phyloP scores from a whole-genome alignment of 805 yeast genomes.

The Kodamaea laetipori region DNA sequence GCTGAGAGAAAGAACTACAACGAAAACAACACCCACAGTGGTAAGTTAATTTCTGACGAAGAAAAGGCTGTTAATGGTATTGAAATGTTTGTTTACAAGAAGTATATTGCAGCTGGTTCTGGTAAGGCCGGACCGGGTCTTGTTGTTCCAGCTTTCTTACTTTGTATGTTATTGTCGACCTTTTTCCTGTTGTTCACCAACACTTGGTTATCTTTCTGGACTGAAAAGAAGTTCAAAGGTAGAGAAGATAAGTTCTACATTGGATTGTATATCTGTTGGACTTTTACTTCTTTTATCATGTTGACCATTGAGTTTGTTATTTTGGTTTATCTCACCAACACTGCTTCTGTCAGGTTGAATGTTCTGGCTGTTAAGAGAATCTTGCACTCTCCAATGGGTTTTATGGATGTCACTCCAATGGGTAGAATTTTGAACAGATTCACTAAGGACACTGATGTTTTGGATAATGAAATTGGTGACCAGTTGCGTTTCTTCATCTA shows the following conservation, averaged over 20 bases:
- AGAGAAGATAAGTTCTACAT: constrained; percentile 61
- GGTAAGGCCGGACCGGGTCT: constrained; percentile 3
- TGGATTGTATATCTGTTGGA: constrained; percentile 69
- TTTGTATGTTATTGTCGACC: constrained; percentile 39
- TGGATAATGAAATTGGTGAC: constrained; percentile 79
- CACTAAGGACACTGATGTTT: constrained; percentile 82
- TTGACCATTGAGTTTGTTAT: constrained; percentile 45
- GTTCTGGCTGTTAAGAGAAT: constrained; percentile 59
- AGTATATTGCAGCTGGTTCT: constrained; percentile 29
- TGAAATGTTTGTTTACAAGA: constrained; percentile 31
- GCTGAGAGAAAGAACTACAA: constrained; percentile 11
- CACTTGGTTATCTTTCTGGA: constrained; percentile 87
- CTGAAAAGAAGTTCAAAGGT: constrained; percentile 51
- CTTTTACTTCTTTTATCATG: constrained; percentile 50
- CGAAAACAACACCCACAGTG: constrained; percentile 10
- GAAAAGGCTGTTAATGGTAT: constrained; percentile 30
- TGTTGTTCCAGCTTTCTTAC: constrained; percentile 7
- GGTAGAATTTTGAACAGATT: constrained; percentile 85
- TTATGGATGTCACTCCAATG: constrained; percentile 85
- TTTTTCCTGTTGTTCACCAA: constrained; percentile 62
- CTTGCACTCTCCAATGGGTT: constrained; percentile 81
- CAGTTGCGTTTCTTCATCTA: constrained; percentile 63
- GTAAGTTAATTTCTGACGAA: constrained; percentile 19
- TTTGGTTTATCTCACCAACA: constrained; percentile 52
- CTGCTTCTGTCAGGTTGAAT: constrained; percentile 62